A percentile compares a stretch with the other conserved stretches of the same genome.
These are phyloP conservation scores for Graphilbum ipis-grandicollis DNA, from an alignment of 2,329 filamentous ascomycete species.

Conservation along the genomic window DNA sequence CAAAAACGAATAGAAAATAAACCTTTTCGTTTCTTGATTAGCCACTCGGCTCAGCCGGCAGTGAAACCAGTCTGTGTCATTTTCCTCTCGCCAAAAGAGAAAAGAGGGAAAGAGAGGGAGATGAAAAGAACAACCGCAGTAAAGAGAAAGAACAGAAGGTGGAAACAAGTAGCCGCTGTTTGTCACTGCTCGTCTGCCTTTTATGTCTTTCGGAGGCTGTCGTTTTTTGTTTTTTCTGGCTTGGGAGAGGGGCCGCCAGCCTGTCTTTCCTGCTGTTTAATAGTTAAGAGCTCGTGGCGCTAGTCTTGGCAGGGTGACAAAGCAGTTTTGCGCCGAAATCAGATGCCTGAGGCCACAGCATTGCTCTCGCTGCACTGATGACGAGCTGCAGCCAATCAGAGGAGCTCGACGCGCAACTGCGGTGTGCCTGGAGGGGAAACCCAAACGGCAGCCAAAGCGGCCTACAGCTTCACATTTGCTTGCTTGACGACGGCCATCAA, in stretches of 20 bases:
- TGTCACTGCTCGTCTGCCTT: too few species aligned
- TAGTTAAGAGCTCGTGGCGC: too few species aligned
- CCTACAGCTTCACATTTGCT: not conserved
- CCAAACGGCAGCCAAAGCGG: not conserved
- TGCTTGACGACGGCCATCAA: not conserved
- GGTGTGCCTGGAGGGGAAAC: slow-evolving; percentile 10
- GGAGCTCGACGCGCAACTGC: slow-evolving; percentile 12
- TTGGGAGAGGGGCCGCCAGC: too few species aligned
- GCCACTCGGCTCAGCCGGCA: not conserved
- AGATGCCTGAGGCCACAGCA: not conserved
- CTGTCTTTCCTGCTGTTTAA: too few species aligned
- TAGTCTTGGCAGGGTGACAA: too few species aligned
- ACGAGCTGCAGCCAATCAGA: slow-evolving; percentile 10
- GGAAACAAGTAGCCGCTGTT: too few species aligned
- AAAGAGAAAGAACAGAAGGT: too few species aligned
- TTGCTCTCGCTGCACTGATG: not conserved
- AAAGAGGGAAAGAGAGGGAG: not conserved
- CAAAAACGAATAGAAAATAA: too few species aligned
- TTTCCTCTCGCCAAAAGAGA: not conserved
- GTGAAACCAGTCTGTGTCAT: not conserved
- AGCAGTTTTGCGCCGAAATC: too few species aligned
- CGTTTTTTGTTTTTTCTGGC: too few species aligned
- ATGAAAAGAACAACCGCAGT: not conserved
- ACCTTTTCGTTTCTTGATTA: not conserved
- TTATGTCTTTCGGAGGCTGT: too few species aligned